Percentiles rank a stretch among this genome's conserved stretches.
phyloP scores from a whole-genome alignment of 768 basidiomycete species.

The Tricholoma sp. region DNA sequence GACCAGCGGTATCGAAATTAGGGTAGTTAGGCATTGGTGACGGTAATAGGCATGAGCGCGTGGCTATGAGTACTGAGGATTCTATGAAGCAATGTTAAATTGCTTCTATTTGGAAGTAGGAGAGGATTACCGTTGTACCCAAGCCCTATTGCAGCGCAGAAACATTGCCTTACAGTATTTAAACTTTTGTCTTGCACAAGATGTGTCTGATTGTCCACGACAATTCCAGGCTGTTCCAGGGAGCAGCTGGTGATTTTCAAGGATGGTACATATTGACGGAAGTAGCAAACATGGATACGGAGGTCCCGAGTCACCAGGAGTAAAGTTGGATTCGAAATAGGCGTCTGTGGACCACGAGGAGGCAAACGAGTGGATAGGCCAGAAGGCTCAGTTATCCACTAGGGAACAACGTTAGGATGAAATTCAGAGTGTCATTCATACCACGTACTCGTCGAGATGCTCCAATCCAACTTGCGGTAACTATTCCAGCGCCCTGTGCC shows the following conservation, averaged over 20 bases:
- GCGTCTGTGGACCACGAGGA: conserved; percentile 50
- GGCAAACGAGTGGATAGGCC: conserved; percentile 53
- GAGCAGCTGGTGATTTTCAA: conserved; percentile 47
- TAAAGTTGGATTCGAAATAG: conserved; percentile 49
- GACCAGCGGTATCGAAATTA: conserved; percentile 5
- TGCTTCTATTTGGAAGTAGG: background rate
- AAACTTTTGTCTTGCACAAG: conserved; percentile 28
- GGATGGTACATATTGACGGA: conserved; percentile 38
- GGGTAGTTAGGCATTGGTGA: conserved; percentile 12
- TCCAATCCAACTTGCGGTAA: conserved; percentile 60
- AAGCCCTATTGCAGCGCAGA: conserved; percentile 54
- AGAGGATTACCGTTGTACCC: conserved; percentile 47
- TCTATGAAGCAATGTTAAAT: conserved; percentile 31
- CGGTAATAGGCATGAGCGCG: conserved; percentile 51
- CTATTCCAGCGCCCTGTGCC: conserved; percentile 46
- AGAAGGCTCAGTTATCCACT: conserved; percentile 50
- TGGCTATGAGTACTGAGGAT: conserved; percentile 54
- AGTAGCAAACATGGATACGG: conserved; percentile 47
- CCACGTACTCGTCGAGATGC: conserved; percentile 51
- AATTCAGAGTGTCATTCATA: background rate
- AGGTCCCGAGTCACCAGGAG: conserved; percentile 63
- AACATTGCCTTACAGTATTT: conserved; percentile 43
- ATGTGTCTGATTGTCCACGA: conserved; percentile 28
- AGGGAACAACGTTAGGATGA: conserved; percentile 2
- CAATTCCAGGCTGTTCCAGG: conserved; percentile 35